Conservation (phyloP, 2,329 filamentous ascomycete species). For the Claviceps quebecensis region DNA sequence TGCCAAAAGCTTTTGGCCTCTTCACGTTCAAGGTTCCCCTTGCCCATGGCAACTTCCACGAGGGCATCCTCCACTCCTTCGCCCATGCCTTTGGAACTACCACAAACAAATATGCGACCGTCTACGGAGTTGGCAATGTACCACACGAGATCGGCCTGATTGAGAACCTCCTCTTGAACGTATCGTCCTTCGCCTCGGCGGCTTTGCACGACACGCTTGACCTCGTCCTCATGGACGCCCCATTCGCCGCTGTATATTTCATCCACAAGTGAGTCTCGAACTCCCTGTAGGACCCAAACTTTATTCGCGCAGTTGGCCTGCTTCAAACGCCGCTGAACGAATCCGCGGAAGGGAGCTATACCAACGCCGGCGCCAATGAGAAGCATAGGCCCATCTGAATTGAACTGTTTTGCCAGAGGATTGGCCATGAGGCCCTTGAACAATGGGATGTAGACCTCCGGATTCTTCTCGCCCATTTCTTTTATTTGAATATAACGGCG, state of each 20-base stretch:
- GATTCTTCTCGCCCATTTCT: slow-evolving; percentile 38
- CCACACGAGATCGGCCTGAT: slow-evolving; percentile 95
- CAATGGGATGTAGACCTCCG: slow-evolving; percentile 74
- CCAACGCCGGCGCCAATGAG: slow-evolving; percentile 93
- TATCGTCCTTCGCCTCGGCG: slow-evolving; percentile 70
- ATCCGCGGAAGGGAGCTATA: slow-evolving; percentile 93
- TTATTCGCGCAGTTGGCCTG: slow-evolving; percentile 96
- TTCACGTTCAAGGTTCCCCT: slow-evolving; percentile 70
- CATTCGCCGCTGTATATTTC: slow-evolving; percentile 96
- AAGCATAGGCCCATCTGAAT: slow-evolving; percentile 90
- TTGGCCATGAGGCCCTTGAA: slow-evolving; percentile 98
- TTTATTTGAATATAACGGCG: slow-evolving; percentile 56
- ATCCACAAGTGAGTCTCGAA: slow-evolving; percentile 86
- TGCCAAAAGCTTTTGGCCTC: slow-evolving; percentile 83
- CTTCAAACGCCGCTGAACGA: slow-evolving; percentile 86
- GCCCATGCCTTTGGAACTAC: slow-evolving; percentile 91
- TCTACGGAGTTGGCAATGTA: slow-evolving; percentile 95
- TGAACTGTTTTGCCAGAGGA: slow-evolving; percentile 81
- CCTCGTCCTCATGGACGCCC: slow-evolving; percentile 79
- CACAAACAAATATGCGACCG: slow-evolving; percentile 90
- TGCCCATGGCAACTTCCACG: slow-evolving; percentile 80
- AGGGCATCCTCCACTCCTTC: slow-evolving; percentile 85
- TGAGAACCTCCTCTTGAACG: slow-evolving; percentile 85
- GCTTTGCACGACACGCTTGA: slow-evolving; percentile 69
- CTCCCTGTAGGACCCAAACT: slow-evolving; percentile 89